A percentile compares a stretch with the other conserved stretches of the same genome.
Conservation (phyloP, 2,329 filamentous ascomycete species). For the Lasiodiplodia citricola region DNA sequence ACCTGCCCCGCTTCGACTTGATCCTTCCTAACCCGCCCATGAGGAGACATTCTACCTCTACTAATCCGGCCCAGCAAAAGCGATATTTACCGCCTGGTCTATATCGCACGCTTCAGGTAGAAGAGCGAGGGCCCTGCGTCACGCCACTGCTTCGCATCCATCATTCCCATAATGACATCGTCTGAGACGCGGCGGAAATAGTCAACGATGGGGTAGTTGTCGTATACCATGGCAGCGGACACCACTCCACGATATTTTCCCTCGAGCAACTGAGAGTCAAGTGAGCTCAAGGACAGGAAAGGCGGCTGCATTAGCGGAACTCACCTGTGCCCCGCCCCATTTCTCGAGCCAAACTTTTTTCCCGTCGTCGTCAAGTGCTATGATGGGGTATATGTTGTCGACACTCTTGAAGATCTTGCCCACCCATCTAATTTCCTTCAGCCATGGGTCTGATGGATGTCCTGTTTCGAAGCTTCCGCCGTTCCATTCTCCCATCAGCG, state of each 20-base stretch:
- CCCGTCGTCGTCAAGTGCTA: neutral
- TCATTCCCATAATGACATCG: constrained; percentile 35
- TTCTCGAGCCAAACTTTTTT: neutral
- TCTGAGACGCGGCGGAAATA: constrained; percentile 37
- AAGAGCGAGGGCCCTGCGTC: no score
- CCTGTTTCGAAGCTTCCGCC: neutral
- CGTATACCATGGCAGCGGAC: constrained; percentile 39
- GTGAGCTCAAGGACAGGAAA: neutral
- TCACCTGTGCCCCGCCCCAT: neutral
- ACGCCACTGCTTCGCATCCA: constrained; percentile 32
- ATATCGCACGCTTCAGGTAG: no score
- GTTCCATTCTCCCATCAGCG: neutral
- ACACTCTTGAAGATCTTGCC: neutral
- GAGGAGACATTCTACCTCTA: no score
- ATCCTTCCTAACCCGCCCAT: no score
- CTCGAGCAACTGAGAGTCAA: constrained; percentile 31
- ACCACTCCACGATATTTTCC: constrained; percentile 34
- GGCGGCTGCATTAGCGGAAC: neutral
- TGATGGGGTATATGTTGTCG: neutral
- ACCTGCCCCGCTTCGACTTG: no score
- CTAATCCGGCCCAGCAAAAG: no score
- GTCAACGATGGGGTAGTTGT: constrained; percentile 39
- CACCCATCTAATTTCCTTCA: neutral
- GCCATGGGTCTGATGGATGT: neutral
- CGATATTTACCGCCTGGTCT: no score